A percentile compares a stretch with the other conserved stretches of the same genome.
phyloP scores from a whole-genome alignment of 345 rosid genomes.

The Noccaea caerulescens region DNA sequence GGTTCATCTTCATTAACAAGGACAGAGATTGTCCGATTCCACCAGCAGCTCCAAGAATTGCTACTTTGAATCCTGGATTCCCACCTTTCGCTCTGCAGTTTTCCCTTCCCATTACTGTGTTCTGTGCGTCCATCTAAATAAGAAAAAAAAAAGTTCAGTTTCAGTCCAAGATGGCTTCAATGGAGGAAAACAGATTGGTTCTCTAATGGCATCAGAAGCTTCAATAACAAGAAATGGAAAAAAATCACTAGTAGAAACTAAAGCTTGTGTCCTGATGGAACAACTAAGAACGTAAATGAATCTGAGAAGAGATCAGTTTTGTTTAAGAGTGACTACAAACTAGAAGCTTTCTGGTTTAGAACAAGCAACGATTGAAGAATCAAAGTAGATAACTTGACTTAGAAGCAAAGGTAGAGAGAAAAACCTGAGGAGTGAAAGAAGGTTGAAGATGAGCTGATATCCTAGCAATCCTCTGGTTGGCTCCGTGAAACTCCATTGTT shows the following conservation, averaged over 20 bases:
- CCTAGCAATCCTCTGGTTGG: conserved; percentile 62
- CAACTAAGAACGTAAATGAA: not conserved
- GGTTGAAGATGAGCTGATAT: conserved; percentile 69
- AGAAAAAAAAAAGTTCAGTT: not conserved
- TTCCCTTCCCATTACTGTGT: conserved; percentile 48
- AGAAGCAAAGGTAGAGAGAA: conserved; percentile 11
- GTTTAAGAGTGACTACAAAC: conserved; percentile 14
- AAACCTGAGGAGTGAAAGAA: conserved; percentile 57
- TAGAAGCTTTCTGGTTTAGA: not conserved
- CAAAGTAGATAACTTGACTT: conserved; percentile 22
- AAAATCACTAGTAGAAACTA: not conserved
- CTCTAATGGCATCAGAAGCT: not conserved
- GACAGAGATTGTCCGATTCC: conserved; percentile 79
- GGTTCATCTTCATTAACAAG: conserved; percentile 75
- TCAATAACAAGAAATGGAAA: not conserved
- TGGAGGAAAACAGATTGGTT: conserved; percentile 6
- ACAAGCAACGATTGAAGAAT: conserved; percentile 4
- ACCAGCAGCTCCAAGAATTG: conserved; percentile 82
- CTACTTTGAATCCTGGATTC: conserved; percentile 76
- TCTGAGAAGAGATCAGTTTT: not conserved
- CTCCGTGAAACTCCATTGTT: conserved; percentile 57
- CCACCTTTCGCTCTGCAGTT: conserved; percentile 78
- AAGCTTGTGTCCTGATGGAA: conserved; percentile 5
- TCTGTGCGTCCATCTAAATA: conserved; percentile 53
- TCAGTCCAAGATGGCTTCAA: not conserved